Evolutionary conservation across 495 filamentous ascomycete genomes (phyloP).

Genomic region (Talaromyces ruber): DNA sequence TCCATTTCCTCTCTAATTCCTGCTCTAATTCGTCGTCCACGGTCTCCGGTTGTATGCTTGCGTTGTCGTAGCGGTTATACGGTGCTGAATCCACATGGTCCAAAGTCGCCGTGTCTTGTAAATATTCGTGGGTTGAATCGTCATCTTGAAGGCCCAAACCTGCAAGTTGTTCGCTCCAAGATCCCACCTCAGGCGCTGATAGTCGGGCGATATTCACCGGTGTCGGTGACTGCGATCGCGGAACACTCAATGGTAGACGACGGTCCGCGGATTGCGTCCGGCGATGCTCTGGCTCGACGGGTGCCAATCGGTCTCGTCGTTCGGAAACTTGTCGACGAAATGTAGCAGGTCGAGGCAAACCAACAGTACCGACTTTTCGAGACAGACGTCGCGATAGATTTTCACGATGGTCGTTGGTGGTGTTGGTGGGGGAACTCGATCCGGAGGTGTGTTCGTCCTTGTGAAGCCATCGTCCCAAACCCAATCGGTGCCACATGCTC

Average conservation of each 20-base stretch:
- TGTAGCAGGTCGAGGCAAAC: constrained; percentile 63
- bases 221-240: constrained; percentile 35
- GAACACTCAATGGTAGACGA: constrained; percentile 40
- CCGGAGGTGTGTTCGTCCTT: constrained; percentile 26
- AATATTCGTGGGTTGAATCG: background rate
- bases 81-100: background rate
- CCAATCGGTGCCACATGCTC: constrained; percentile 44
- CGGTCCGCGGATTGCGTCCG: constrained; percentile 70
- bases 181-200: constrained; percentile 38
- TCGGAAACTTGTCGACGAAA: constrained; percentile 80
- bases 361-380: constrained; percentile 61
- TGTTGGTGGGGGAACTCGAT: constrained; percentile 15
- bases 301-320: constrained; percentile 59
- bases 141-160: background rate
- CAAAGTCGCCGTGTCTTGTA: constrained; percentile 4
- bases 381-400: constrained; percentile 48
- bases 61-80: constrained; percentile 2
- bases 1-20: constrained; percentile 87
- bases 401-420: constrained; percentile 16
- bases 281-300: constrained; percentile 56
- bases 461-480: constrained; percentile 37
- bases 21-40: constrained; percentile 50
- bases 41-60: background rate
- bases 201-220: constrained; percentile 28
- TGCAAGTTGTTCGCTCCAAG: constrained; percentile 25